A percentile compares a stretch with the other conserved stretches of the same genome.
phyloP scores from a whole-genome alignment of 257 asterid genomes.

The Misopates orontium region DNA sequence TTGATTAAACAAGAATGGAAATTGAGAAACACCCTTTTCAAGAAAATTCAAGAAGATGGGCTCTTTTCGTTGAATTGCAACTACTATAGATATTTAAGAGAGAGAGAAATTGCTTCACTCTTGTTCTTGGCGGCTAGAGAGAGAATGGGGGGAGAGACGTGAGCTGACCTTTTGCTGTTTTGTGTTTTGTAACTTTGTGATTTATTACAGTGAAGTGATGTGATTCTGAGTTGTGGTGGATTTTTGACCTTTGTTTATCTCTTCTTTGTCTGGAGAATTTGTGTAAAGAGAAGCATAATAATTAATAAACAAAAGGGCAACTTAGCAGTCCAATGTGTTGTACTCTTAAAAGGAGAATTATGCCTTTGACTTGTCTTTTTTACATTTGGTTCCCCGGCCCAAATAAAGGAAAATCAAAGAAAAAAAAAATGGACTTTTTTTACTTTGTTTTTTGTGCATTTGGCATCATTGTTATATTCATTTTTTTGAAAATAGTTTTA shows the following conservation, averaged over 20 bases:
- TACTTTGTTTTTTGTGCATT: too few species aligned
- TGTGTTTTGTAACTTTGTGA: conserved; percentile 37
- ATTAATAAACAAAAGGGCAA: background rate
- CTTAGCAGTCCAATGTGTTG: conserved; percentile 17
- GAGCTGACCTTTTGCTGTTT: conserved; percentile 61
- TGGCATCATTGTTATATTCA: too few species aligned
- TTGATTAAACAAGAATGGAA: conserved; percentile 8
- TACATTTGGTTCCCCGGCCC: too few species aligned
- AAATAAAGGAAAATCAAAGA: too few species aligned
- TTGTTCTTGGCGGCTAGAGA: conserved; percentile 49
- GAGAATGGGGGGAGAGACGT: conserved; percentile 35
- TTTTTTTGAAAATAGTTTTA: too few species aligned
- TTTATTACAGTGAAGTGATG: conserved; percentile 29
- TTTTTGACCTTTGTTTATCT: conserved; percentile 39
- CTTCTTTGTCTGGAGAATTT: conserved; percentile 25
- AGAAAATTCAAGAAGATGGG: conserved; percentile 44
- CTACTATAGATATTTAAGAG: conserved; percentile 12
- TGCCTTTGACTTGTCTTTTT: conserved; percentile 27
- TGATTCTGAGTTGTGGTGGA: too few species aligned
- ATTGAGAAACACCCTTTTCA: conserved; percentile 22
- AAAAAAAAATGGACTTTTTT: too few species aligned
- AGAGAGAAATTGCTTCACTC: conserved; percentile 43
- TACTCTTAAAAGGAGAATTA: conserved; percentile 18
- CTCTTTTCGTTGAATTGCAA: conserved; percentile 20
- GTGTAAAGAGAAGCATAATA: conserved; percentile 6